Base-by-base conservation (phyloP, 257 asterid genomes). In the Solanum medicagineum region DNA sequence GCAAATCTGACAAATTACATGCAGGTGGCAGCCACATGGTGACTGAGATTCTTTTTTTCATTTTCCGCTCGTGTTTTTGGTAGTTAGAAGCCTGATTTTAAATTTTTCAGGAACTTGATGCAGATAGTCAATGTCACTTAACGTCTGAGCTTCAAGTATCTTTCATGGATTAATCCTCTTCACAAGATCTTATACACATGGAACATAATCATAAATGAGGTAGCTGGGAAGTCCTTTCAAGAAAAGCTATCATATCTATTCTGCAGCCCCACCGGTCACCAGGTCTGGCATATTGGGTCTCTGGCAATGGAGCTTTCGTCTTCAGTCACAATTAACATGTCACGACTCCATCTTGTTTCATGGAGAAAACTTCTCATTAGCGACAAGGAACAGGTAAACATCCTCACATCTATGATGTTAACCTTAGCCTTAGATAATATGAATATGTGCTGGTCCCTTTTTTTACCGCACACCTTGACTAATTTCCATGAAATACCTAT, bases 371-470 rank as follows among this genome's bases (percentile, higher is more conserved):
- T 55, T 44, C 73, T 69, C 44, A 53, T 62, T 59, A 24, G 79
- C 80, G 81, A 70, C 81, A 69, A 68, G 83, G 56, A 84, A 71
- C 85, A 65, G 85, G 85, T 70, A 73, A 32, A 54, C 89, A 63
- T 68, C 74, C 24, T 83, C 73, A 16, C 17, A 40, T 56, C 60
- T 62, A 15, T 87, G 85, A 60, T 56, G 74, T 81, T 60, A 60
- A 22, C 85, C 54, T 81, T 47, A 60, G 59, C 42, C 7, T 60
- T 42, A 42, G 20, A 60, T 36, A 70, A 53, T 45, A 29, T 19
- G 42, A 80, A 87, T 16, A 57, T 68, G 44, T 81, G 56, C 24
- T 51, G 86, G 85, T 59, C 84, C 84, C 77, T 12, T 42, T 6
- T 44, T 44, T 8, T 36, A 0, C 1, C 6, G 42, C 1, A 1